Evolutionary conservation across 148 eudicot species (phyloP), one percentile per base, ranked within the genome.

Genomic region (Nepenthes gracilis): DNA sequence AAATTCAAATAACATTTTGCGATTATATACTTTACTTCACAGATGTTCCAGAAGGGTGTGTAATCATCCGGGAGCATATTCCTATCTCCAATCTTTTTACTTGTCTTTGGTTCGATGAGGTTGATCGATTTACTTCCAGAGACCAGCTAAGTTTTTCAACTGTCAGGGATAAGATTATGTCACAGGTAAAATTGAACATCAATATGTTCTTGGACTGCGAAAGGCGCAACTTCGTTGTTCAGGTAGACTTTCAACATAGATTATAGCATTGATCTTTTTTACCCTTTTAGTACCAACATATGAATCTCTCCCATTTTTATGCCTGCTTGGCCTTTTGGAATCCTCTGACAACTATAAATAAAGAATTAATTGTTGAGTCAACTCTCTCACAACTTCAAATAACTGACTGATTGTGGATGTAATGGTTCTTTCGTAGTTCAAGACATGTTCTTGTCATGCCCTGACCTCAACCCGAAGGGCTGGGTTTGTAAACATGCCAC

Each of bases 21-120:
- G 4, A 40, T 40, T 8, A 40, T 40, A 40, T 36, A 43, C 57
- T 33, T 32, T 12, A 32, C 34, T 49, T 47, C 58, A 37, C 88
- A 94, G 99, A 94, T 86, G 99, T 94, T 66, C 99, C 99, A 33
- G 99, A 94, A 83, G 99, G 99, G 57, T 94, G 99, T 66, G 92
- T 94, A 9, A 83, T 94, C 55, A 66, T 94, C 58, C 87, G 82
- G 72, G 99, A 94, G 74, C 99, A 94, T 65, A 78, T 85, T 58
- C 99, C 99, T 1, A 86, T 94, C 58, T 72, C 97, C 51, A 87
- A 89, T 65, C 97, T 94, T 55, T 94, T 89, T 64, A 78, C 92
- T 53, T 94, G 99, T 74, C 83, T 94, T 43, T 94, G 99, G 99
- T 94, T 86, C 75, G 74, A 94, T 61, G 99, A 94, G 79, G 99